These are phyloP conservation scores for Tuber umbilicatum DNA, from an alignment of 495 filamentous ascomycete species.

Conservation along the genomic window DNA sequence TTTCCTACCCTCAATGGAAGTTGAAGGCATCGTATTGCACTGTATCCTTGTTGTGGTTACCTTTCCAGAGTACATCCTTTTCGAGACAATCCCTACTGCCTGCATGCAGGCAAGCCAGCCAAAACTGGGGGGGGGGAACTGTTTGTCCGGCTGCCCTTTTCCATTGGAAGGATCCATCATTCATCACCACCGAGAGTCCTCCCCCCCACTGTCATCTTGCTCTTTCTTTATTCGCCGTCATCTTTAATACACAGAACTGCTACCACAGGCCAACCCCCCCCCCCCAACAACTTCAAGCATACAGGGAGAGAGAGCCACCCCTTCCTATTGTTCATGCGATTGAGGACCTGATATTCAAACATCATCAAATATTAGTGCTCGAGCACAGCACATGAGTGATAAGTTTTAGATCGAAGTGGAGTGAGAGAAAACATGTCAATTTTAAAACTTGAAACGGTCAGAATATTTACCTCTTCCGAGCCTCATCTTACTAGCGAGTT, in stretches of 20 bases:
- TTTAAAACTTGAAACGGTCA: slow-evolving; percentile 22
- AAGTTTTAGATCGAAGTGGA: too few relatives aligned
- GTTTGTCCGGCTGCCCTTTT: slow-evolving; percentile 33
- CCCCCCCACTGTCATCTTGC: background rate
- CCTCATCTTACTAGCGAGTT: slow-evolving; percentile 32
- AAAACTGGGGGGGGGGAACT: slow-evolving; percentile 28
- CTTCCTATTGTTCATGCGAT: background rate
- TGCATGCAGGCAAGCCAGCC: slow-evolving; percentile 29
- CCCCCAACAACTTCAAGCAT: background rate
- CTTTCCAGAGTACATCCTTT: background rate
- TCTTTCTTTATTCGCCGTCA: background rate
- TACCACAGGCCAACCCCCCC: background rate
- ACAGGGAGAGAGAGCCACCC: background rate
- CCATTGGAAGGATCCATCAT: slow-evolving; percentile 18
- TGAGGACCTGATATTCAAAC: background rate
- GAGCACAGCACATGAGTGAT: too few relatives aligned
- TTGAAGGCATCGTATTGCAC: background rate
- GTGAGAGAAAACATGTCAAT: too few relatives aligned
- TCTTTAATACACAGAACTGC: background rate
- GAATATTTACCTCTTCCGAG: slow-evolving; percentile 23
- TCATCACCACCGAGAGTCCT: slow-evolving; percentile 4
- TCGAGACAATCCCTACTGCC: slow-evolving; percentile 37
- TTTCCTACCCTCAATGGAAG: background rate
- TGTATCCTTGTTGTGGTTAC: background rate
- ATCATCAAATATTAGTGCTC: background rate